Base-by-base conservation (phyloP, 2,329 filamentous ascomycete genomes). In the Furcasterigmium sp. region DNA sequence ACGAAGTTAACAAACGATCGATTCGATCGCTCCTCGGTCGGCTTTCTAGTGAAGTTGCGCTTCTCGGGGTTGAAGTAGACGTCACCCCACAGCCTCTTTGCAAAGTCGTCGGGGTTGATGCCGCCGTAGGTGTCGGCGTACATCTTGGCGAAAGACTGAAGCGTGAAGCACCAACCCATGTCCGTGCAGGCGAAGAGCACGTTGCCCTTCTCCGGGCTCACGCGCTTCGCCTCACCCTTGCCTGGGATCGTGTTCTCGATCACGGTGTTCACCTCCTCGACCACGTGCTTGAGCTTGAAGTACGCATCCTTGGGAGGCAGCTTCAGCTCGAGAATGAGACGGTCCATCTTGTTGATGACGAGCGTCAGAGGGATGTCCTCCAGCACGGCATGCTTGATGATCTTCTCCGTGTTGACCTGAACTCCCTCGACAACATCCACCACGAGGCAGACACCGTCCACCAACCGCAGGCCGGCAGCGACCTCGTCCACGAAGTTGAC, bases 401-500 rank as follows among this genome's bases (percentile, higher is more conserved):
- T 91, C 62, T 96, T 87, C 67, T 98, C 91, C 0, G 93, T 95
- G 63, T 95, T 95, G 56, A 93, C 79, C 68, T 97, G 93, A n/a
- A 98, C 91, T n/a, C 93, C 93, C 64, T 98, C 93, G 2, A 98
- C 88, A 18, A 96, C 89, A 61, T 98, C 93, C 14, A 98, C 91
- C 13, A 98, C 85, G 39, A 98, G 70, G 41, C 94, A 91, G 19
- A 97, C 82, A 46, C 93, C 93, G 60, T 98, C 93, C 4, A 87
- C 91, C 41, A 98, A 68, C 34, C 93, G 82, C 55, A 95, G 72
- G 1, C 90, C 85, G 5, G 90, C 84, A 8, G 93, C 93, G 29
- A 98, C 89, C 64, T 98, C 93, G 60, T 98, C 93, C 34, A 94
- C 91, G 62, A 98, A 98, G 64, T 98, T 96, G 59, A 97, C 93